A percentile compares a stretch with the other conserved stretches of the same genome.
These are phyloP conservation scores for Ustilago hordei DNA, from an alignment of 1,284 basidiomycete genomes.

Conservation along the genomic window DNA sequence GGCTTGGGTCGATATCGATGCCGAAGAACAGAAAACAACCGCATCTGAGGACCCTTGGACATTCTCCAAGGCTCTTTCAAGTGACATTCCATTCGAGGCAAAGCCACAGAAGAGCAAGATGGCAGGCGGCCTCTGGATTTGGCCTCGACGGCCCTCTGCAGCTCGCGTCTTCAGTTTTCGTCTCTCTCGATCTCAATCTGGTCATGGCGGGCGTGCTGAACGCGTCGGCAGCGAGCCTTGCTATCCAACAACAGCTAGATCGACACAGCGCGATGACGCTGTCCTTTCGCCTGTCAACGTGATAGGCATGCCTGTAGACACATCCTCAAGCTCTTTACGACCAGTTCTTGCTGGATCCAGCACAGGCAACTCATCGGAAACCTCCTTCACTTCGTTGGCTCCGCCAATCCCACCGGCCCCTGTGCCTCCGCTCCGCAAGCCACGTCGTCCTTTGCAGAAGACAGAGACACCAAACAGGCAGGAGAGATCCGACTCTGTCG, in stretches of 20 bases:
- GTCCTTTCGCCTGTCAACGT: slow-evolving; percentile 8
- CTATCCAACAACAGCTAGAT: background rate
- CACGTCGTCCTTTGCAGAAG: slow-evolving; percentile 11
- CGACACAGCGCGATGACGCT: background rate
- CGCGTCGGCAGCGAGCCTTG: background rate
- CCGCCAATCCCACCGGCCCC: slow-evolving; percentile 23
- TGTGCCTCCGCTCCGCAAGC: slow-evolving; percentile 30
- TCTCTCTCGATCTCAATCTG: slow-evolving; percentile 5
- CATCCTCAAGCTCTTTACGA: background rate
- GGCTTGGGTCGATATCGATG: slow-evolving; percentile 13
- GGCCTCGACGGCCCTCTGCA: slow-evolving; percentile 17
- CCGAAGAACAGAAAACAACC: background rate
- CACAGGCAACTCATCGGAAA: slow-evolving; percentile 18
- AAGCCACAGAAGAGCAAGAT: slow-evolving; percentile 9
- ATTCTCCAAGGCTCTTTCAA: background rate
- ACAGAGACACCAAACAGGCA: background rate
- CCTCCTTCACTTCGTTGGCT: slow-evolving; percentile 30
- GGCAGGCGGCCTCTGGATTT: slow-evolving; percentile 24
- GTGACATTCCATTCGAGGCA: background rate
- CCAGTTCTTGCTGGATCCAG: background rate
- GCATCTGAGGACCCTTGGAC: background rate
- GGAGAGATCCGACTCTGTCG: slow-evolving; percentile 12
- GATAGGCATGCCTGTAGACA: slow-evolving; percentile 15
- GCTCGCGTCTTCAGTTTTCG: slow-evolving; percentile 18
- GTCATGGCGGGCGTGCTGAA: slow-evolving; percentile 1